Percentiles rank a stretch among this genome's conserved stretches.
Conservation (phyloP, 495 filamentous ascomycete species). For the Gamarada debralockiae region DNA sequence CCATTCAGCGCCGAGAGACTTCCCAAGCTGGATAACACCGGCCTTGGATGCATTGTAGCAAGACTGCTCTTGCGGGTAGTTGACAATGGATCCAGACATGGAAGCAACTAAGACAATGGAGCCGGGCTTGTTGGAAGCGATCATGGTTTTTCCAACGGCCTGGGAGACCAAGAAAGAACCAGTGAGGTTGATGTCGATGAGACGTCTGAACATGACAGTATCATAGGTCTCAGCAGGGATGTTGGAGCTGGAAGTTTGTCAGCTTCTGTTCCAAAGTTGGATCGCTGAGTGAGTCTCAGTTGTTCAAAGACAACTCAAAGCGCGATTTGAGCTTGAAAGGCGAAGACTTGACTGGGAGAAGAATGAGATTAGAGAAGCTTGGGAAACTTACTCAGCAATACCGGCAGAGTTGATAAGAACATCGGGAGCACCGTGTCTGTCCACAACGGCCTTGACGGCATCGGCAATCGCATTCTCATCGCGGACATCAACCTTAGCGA, state of each 20-base stretch:
- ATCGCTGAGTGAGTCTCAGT: background rate
- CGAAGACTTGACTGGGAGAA: background rate
- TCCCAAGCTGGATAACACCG: constrained; percentile 70
- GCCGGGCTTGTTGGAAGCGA: constrained; percentile 58
- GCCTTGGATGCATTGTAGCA: constrained; percentile 82
- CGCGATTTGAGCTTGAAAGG: background rate
- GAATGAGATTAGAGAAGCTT: constrained; percentile 4
- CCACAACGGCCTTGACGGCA: constrained; percentile 54
- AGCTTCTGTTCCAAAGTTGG: background rate
- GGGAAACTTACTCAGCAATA: constrained; percentile 62
- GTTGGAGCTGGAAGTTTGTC: constrained; percentile 37
- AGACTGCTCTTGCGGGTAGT: constrained; percentile 74
- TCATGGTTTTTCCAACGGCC: constrained; percentile 62
- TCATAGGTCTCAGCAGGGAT: constrained; percentile 57
- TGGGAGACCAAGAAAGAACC: constrained; percentile 69
- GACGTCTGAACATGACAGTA: constrained; percentile 57
- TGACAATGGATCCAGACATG: constrained; percentile 76
- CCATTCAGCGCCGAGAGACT: constrained; percentile 78
- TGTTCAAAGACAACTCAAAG: constrained; percentile 1
- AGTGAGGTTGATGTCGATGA: constrained; percentile 74
- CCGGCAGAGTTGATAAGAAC: constrained; percentile 82
- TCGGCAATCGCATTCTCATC: constrained; percentile 58
- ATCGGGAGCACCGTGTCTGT: constrained; percentile 60
- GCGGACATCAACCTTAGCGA: constrained; percentile 75
- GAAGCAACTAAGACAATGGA: constrained; percentile 71